phyloP scores from a whole-genome alignment of 2,329 filamentous ascomycete species.

The Fusarium anthophilum region DNA sequence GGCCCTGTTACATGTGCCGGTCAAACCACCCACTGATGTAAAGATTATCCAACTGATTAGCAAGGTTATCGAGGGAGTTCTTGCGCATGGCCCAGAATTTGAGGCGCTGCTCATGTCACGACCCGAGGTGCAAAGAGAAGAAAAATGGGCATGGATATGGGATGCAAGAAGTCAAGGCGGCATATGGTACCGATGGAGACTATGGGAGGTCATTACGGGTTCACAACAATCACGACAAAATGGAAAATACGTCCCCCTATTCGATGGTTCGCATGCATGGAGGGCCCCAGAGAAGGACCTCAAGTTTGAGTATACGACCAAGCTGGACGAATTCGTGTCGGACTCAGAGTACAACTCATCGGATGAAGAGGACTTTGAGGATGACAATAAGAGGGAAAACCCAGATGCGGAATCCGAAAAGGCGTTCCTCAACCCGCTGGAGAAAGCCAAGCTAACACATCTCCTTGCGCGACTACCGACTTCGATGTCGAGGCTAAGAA shows the following conservation, averaged over 20 bases:
- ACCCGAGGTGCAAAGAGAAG: conserved; percentile 82
- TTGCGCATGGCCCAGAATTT: conserved; percentile 85
- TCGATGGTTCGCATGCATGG: conserved; percentile 83
- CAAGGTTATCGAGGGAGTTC: conserved; percentile 81
- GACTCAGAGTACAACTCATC: conserved; percentile 88
- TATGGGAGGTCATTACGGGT: conserved; percentile 87
- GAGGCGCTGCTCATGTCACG: conserved; percentile 92
- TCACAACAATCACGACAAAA: conserved; percentile 57
- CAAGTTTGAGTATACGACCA: conserved; percentile 83
- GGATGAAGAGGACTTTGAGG: conserved; percentile 79
- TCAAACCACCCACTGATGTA: conserved; percentile 80
- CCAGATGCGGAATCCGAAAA: conserved; percentile 59
- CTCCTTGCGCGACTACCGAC: conserved; percentile 85
- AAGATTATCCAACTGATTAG: conserved; percentile 86
- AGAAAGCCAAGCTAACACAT: conserved; percentile 85
- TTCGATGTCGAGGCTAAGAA: conserved; percentile 76
- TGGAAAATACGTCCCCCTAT: conserved; percentile 70
- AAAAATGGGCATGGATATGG: conserved; percentile 96
- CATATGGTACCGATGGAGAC: conserved; percentile 90
- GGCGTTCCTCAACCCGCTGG: conserved; percentile 80
- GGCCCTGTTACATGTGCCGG: conserved; percentile 71
- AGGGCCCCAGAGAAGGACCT: conserved; percentile 75
- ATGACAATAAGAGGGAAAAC: conserved; percentile 63
- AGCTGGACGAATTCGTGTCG: conserved; percentile 80
- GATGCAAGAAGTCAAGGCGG: conserved; percentile 81